A percentile compares a stretch with the other conserved stretches of the same genome.
These are phyloP conservation scores for Akebia trifoliata DNA, from an alignment of 164 flowering plant genomes.

Conservation along the genomic window DNA sequence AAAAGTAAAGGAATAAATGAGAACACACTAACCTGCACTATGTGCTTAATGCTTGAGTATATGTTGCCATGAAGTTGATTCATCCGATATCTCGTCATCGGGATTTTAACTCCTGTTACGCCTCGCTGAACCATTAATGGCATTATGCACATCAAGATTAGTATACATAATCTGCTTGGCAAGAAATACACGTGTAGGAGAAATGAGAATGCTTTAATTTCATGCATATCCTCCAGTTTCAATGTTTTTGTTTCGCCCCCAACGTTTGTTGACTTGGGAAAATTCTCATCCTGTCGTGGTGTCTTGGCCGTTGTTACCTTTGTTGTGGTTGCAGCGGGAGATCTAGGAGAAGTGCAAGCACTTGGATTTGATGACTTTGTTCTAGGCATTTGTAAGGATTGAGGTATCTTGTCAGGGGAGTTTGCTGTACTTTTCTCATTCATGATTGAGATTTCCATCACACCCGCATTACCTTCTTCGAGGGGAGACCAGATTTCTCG, in stretches of 20 bases:
- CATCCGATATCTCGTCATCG: no score
- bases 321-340: conserved; percentile 6
- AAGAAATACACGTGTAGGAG: no score
- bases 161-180: no score
- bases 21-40: no score
- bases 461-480: conserved; percentile 36
- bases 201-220: no score
- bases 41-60: no score
- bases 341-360: conserved; percentile 20
- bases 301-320: conserved; percentile 17
- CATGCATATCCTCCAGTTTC: background rate
- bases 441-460: conserved; percentile 53
- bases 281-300: conserved; percentile 19
- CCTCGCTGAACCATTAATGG: no score
- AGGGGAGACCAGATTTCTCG: conserved; percentile 32
- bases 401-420: conserved; percentile 23
- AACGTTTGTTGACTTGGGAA: conserved; percentile 4
- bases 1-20: no score
- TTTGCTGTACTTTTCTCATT: conserved; percentile 31
- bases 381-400: conserved; percentile 16
- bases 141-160: no score
- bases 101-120: no score
- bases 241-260: background rate
- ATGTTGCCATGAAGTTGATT: no score
- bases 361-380: conserved; percentile 19